Conservation (phyloP, 2,329 filamentous ascomycete genomes). For the Colletotrichum brevisporum region DNA sequence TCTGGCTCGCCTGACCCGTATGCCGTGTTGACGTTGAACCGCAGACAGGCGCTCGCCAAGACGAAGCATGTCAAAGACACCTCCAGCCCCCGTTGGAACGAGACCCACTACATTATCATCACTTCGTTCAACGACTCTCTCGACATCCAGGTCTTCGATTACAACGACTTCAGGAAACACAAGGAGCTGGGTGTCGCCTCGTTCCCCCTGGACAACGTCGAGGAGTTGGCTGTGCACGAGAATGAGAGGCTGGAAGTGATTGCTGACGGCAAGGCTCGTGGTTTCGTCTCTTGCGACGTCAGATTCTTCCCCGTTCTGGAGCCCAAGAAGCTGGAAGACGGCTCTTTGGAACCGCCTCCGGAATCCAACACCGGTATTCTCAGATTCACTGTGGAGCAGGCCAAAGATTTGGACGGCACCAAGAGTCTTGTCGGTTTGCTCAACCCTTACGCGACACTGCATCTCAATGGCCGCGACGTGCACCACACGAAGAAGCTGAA, state of each 20-base stretch:
- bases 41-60: slow-evolving; percentile 82
- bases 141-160: slow-evolving; percentile 89
- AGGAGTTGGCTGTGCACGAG: slow-evolving; percentile 83
- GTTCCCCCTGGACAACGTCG: slow-evolving; percentile 86
- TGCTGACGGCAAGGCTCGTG: slow-evolving; percentile 86
- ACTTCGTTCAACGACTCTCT: slow-evolving; percentile 91
- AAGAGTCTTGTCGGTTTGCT: slow-evolving; percentile 94
- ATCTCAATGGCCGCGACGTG: slow-evolving; percentile 93
- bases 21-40: slow-evolving; percentile 86
- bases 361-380: slow-evolving; percentile 95
- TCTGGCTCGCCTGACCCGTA: slow-evolving; percentile 94
- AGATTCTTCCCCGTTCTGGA: slow-evolving; percentile 96
- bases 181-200: slow-evolving; percentile 92
- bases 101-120: slow-evolving; percentile 95
- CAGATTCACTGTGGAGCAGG: slow-evolving; percentile 93
- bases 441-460: slow-evolving; percentile 89
- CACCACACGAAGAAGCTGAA: slow-evolving; percentile 93
- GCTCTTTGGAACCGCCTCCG: slow-evolving; percentile 83
- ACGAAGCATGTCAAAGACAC: slow-evolving; percentile 92
- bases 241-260: slow-evolving; percentile 89
- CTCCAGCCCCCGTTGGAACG: slow-evolving; percentile 91
- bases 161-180: slow-evolving; percentile 96
- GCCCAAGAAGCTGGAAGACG: slow-evolving; percentile 78
- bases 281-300: slow-evolving; percentile 84
- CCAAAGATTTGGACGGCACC: slow-evolving; percentile 92